These are phyloP conservation scores for Elaeis guineensis DNA, from an alignment of 176 grass and related monocot species.

Conservation along the genomic window DNA sequence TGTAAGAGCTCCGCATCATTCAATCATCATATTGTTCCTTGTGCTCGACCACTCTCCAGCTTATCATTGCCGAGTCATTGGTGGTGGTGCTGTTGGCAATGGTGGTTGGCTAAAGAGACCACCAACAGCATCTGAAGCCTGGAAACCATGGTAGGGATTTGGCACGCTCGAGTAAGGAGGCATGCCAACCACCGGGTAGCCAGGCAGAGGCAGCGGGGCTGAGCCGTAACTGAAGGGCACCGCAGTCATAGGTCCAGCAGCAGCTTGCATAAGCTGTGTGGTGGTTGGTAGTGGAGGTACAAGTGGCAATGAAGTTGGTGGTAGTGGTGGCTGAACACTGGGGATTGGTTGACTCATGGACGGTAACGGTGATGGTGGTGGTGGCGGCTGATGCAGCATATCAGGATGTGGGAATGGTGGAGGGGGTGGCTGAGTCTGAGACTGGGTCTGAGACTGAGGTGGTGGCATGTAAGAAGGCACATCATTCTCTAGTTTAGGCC, in stretches of 20 bases:
- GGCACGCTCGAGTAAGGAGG: too few relatives aligned
- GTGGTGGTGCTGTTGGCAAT: constrained; percentile 11
- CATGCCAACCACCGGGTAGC: too few relatives aligned
- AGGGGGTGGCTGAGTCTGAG: constrained; percentile 5
- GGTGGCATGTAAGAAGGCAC: constrained; percentile 15
- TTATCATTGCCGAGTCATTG: constrained; percentile 10
- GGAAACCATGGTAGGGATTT: background rate
- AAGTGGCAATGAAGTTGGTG: constrained; percentile 7
- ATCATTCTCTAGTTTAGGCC: constrained; percentile 31
- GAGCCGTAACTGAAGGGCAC: constrained; percentile 2
- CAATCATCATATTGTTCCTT: too few relatives aligned
- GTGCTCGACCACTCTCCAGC: background rate
- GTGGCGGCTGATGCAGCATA: constrained; percentile 29
- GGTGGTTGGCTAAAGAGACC: constrained; percentile 10
- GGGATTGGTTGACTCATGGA: background rate
- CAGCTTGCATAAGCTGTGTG: constrained; percentile 4
- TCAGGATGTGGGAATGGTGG: constrained; percentile 39
- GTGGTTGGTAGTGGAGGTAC: background rate
- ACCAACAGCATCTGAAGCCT: background rate
- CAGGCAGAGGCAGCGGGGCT: background rate
- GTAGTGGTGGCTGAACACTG: background rate
- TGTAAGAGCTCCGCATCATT: too few relatives aligned
- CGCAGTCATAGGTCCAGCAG: background rate
- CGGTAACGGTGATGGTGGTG: constrained; percentile 17
- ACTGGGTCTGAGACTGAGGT: background rate